phyloP scores from a whole-genome alignment of 2,329 filamentous ascomycete species.

The Decorospora gaudefroyi region DNA sequence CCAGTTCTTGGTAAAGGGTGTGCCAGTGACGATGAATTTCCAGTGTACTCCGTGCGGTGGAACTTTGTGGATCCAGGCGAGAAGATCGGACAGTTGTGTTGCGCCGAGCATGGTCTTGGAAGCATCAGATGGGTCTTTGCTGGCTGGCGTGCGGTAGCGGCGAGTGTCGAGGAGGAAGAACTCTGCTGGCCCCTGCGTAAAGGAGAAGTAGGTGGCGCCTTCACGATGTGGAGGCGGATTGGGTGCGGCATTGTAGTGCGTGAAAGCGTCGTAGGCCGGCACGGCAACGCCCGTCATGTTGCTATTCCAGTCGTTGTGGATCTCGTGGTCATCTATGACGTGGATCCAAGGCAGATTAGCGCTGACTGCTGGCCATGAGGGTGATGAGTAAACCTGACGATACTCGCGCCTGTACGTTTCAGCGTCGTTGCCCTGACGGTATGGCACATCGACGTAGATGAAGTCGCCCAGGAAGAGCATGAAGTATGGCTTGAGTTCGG shows the following conservation, averaged over 20 bases:
- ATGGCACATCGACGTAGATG: constrained; percentile 88
- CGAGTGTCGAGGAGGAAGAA: constrained; percentile 96
- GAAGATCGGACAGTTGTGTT: constrained; percentile 76
- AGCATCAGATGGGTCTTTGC: constrained; percentile 62
- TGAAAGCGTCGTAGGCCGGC: constrained; percentile 80
- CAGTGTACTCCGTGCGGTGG: constrained; percentile 80
- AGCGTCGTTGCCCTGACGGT: constrained; percentile 70
- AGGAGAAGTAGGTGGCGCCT: constrained; percentile 82
- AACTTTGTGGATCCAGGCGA: constrained; percentile 73
- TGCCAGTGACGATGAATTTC: constrained; percentile 89
- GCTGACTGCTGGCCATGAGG: constrained; percentile 79
- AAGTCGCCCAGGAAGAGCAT: constrained; percentile 80
- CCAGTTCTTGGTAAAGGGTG: constrained; percentile 99
- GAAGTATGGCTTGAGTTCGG: constrained; percentile 71
- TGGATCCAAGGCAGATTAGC: constrained; percentile 95
- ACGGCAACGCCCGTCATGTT: constrained; percentile 81
- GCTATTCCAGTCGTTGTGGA: constrained; percentile 87
- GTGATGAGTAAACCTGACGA: constrained; percentile 91
- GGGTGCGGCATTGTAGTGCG: constrained; percentile 79
- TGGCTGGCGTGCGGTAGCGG: constrained; percentile 75
- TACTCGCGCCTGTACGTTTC: constrained; percentile 90
- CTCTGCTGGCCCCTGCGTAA: constrained; percentile 84
- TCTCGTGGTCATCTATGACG: constrained; percentile 95
- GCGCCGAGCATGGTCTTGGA: constrained; percentile 86
- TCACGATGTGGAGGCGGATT: constrained; percentile 75